phyloP scores from a whole-genome alignment of 345 rosid genomes.

The Euphorbia tirucalli region DNA sequence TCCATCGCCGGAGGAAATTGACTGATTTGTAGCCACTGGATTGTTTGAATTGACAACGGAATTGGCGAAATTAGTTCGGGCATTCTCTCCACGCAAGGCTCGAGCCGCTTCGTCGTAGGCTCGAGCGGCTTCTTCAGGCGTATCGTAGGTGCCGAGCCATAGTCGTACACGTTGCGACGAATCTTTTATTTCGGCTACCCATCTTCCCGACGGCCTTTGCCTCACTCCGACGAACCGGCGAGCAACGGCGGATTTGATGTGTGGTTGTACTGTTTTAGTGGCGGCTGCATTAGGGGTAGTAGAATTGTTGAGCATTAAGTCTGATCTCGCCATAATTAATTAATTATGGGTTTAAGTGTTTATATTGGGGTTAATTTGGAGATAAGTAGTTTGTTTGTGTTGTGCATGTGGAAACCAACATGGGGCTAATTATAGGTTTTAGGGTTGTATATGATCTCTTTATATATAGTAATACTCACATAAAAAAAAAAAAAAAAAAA shows the following conservation, averaged over 20 bases:
- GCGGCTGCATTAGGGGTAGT: conserved; percentile 10
- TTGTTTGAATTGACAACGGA: background rate
- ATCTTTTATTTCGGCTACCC: conserved; percentile 82
- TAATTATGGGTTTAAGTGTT: too few relatives aligned
- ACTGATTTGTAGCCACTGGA: too few relatives aligned
- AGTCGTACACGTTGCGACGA: conserved; percentile 60
- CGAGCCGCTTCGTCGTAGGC: conserved; percentile 76
- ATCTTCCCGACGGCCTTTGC: conserved; percentile 69
- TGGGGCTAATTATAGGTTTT: too few relatives aligned
- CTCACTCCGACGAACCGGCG: conserved; percentile 63
- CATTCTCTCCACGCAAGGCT: conserved; percentile 63
- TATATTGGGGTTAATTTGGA: background rate
- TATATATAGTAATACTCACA: too few relatives aligned
- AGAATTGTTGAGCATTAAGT: conserved; percentile 28
- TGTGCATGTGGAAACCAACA: too few relatives aligned
- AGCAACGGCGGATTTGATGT: conserved; percentile 16
- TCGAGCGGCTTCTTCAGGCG: conserved; percentile 70
- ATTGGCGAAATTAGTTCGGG: conserved; percentile 56
- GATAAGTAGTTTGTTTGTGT: too few relatives aligned
- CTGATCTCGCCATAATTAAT: conserved; percentile 32
- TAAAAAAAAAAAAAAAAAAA: too few relatives aligned
- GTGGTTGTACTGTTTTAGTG: conserved; percentile 16
- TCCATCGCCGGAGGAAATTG: conserved; percentile 17
- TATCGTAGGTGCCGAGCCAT: conserved; percentile 72
- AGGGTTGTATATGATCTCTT: too few relatives aligned